Evolutionary conservation across 2,329 filamentous ascomycete genomes (phyloP).

Genomic region (Pseudocercospora vitis): DNA sequence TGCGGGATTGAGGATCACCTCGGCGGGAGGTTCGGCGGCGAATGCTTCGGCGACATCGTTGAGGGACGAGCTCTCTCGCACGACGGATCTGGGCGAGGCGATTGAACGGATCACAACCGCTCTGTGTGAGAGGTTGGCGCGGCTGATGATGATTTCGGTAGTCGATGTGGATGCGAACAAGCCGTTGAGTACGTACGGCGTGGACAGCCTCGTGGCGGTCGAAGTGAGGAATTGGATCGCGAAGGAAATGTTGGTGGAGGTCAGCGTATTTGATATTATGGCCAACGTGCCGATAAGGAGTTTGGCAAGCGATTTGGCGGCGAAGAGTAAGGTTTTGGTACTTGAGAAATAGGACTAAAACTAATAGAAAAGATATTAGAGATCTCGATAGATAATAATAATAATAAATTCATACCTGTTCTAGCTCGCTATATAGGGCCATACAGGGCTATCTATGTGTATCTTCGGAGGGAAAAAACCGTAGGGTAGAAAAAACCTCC

Average conservation of each 20-base stretch:
- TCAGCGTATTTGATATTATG: slow-evolving; percentile 21
- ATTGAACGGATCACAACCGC: slow-evolving; percentile 12
- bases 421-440: no score
- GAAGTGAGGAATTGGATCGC: slow-evolving; percentile 24
- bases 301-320: slow-evolving; percentile 5
- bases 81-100: slow-evolving; percentile 5
- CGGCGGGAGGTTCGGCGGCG: background rate
- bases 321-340: slow-evolving; percentile 12
- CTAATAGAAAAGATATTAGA: no score
- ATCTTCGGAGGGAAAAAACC: no score
- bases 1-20: slow-evolving; percentile 5
- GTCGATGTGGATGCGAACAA: slow-evolving; percentile 16
- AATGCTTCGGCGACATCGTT: background rate
- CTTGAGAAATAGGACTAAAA: background rate
- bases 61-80: slow-evolving; percentile 10
- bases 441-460: no score
- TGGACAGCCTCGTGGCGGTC: slow-evolving; percentile 22
- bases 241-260: slow-evolving; percentile 18
- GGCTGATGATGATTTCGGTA: slow-evolving; percentile 12
- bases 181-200: slow-evolving; percentile 17
- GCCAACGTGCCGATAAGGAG: slow-evolving; percentile 11
- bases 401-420: no score
- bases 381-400: no score
- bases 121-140: slow-evolving; percentile 13
- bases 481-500: no score